These are phyloP conservation scores for Penicillium paradoxum DNA, from an alignment of 495 filamentous ascomycete genomes.

Conservation along the genomic window DNA sequence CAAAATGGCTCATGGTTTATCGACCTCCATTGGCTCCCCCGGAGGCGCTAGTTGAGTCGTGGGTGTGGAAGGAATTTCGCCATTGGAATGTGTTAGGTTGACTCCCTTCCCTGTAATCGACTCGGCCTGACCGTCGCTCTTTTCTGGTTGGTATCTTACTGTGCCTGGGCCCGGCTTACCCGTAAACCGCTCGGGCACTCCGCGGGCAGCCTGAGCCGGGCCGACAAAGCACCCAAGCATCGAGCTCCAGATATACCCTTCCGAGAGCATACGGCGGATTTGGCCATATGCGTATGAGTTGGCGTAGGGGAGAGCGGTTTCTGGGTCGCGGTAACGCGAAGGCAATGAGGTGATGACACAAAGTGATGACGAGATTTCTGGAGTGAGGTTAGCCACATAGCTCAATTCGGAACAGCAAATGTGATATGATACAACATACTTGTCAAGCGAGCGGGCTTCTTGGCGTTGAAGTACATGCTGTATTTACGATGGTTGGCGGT, in stretches of 20 bases:
- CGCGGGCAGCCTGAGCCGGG: constrained; percentile 49
- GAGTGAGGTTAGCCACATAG: constrained; percentile 12
- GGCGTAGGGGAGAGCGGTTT: constrained; percentile 69
- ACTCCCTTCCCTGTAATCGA: not conserved
- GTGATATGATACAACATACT: constrained; percentile 34
- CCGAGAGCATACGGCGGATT: constrained; percentile 52
- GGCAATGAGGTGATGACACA: constrained; percentile 79
- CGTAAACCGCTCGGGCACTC: constrained; percentile 65
- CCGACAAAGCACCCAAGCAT: constrained; percentile 75
- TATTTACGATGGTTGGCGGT: constrained; percentile 47
- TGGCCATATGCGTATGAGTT: constrained; percentile 70
- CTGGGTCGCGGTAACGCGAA: constrained; percentile 71
- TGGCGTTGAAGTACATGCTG: constrained; percentile 49
- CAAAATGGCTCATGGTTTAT: constrained; percentile 6
- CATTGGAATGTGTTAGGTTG: not conserved
- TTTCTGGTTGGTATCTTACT: not conserved
- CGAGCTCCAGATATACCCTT: constrained; percentile 68
- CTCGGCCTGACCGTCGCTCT: not conserved
- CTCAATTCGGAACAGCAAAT: constrained; percentile 8
- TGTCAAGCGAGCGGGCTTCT: constrained; percentile 43
- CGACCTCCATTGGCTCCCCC: constrained; percentile 19
- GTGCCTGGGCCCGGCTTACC: constrained; percentile 14
- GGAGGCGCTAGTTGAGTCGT: not conserved
- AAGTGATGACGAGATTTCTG: constrained; percentile 48
- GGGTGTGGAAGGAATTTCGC: not conserved